Evolutionary conservation across 192 early-diverging fungal genomes (phyloP).

Genomic region (Chytriomyces confervae): DNA sequence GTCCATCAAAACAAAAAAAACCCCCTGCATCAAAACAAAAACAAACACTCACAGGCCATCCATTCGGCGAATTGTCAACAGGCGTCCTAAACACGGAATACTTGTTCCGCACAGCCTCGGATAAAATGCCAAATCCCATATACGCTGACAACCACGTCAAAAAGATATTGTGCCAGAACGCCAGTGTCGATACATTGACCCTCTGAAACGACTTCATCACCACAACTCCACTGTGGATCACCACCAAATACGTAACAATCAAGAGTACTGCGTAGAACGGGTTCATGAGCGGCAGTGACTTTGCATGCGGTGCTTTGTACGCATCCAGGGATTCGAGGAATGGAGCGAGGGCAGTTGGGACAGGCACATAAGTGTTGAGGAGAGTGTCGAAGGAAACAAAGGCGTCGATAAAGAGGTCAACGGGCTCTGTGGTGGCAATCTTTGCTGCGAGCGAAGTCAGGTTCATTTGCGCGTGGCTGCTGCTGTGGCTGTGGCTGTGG

Average conservation of each 20-base stretch:
- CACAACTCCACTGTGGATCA: slow-evolving; percentile 54
- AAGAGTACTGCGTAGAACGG: slow-evolving; percentile 65
- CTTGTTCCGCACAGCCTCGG: slow-evolving; percentile 51
- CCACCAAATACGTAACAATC: slow-evolving; percentile 51
- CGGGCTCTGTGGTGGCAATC: not conserved
- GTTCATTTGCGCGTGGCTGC: not conserved
- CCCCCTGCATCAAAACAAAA: not conserved
- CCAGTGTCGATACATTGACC: slow-evolving; percentile 57
- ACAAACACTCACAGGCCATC: slow-evolving; percentile 35
- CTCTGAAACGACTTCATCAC: slow-evolving; percentile 57
- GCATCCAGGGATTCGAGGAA: not conserved
- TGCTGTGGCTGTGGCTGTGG: not conserved
- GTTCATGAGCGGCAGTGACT: slow-evolving; percentile 66
- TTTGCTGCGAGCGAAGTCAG: not conserved
- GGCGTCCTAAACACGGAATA: slow-evolving; percentile 61
- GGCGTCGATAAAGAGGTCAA: not conserved
- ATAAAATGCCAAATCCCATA: slow-evolving; percentile 58
- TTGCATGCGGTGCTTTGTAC: slow-evolving; percentile 7
- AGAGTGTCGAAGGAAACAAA: not conserved
- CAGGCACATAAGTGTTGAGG: not conserved
- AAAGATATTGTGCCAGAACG: slow-evolving; percentile 61
- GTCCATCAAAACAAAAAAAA: not conserved
- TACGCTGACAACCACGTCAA: slow-evolving; percentile 61
- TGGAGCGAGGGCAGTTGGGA: not conserved
- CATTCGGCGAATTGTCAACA: slow-evolving; percentile 53